A percentile compares a stretch with the other conserved stretches of the same genome.
phyloP scores from a whole-genome alignment of 108 stramenopile genomes.

The Nannochloropsis gaditana region DNA sequence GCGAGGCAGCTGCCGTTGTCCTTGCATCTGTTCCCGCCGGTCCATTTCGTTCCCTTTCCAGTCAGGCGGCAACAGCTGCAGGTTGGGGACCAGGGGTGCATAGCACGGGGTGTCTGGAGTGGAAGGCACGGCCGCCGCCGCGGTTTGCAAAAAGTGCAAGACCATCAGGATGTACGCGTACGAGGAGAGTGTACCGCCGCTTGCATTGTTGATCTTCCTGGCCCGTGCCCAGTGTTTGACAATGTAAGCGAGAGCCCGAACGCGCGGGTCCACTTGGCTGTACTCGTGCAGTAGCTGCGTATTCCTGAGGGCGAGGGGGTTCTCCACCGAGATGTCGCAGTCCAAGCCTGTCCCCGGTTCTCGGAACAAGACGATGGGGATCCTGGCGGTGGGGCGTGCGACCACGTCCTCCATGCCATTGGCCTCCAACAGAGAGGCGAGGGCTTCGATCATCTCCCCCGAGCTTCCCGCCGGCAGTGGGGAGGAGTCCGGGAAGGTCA shows the following conservation, averaged over 20 bases:
- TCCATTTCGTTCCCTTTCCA: constrained; percentile 29
- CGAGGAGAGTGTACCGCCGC: constrained; percentile 82
- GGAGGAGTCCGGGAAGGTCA: background rate
- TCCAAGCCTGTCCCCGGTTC: constrained; percentile 67
- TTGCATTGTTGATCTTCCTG: constrained; percentile 86
- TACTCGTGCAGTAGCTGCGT: constrained; percentile 80
- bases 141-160: constrained; percentile 75
- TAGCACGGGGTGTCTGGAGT: background rate
- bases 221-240: constrained; percentile 94
- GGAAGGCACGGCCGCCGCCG: background rate
- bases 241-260: constrained; percentile 76
- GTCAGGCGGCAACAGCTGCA: constrained; percentile 75
- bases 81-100: constrained; percentile 80
- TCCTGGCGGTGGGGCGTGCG: constrained; percentile 86
- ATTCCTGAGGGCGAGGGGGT: constrained; percentile 90
- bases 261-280: constrained; percentile 47
- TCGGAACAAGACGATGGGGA: constrained; percentile 88
- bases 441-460: constrained; percentile 26
- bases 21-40: background rate
- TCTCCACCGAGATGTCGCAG: constrained; percentile 90
- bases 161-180: constrained; percentile 95
- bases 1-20: constrained; percentile 19
- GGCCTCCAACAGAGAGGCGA: constrained; percentile 63
- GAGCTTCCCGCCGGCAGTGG: background rate
- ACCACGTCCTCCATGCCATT: constrained; percentile 77